Percentiles rank a stretch among this genome's conserved stretches.
phyloP scores from a whole-genome alignment of 2,329 filamentous ascomycete genomes.

The Escovopsis sp. region DNA sequence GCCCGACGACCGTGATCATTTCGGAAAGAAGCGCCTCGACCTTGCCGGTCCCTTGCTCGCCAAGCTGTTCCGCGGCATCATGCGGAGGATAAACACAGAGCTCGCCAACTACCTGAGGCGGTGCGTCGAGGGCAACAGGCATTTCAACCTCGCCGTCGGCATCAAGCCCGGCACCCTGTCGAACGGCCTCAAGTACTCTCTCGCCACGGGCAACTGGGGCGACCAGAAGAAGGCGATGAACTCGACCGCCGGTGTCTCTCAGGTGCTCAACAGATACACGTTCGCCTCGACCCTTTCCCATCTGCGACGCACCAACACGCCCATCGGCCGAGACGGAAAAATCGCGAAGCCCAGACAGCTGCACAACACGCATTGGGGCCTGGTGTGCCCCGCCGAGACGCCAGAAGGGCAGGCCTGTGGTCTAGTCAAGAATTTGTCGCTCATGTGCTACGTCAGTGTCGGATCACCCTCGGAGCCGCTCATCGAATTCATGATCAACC shows the following conservation, averaged over 20 bases:
- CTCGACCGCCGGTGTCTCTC: constrained; percentile 90
- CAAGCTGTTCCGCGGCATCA: constrained; percentile 88
- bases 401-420: constrained; percentile 97
- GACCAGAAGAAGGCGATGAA: constrained; percentile 97
- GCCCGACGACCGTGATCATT: constrained; percentile 94
- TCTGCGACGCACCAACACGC: constrained; percentile 92
- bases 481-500: constrained; percentile 86
- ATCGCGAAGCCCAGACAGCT: constrained; percentile 94
- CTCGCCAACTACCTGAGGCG: constrained; percentile 82
- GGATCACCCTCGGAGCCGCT: constrained; percentile 83
- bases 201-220: constrained; percentile 97
- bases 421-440: constrained; percentile 89
- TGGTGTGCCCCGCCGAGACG: constrained; percentile 94
- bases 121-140: constrained; percentile 74
- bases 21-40: constrained; percentile 96
- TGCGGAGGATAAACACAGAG: constrained; percentile 81
- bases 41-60: constrained; percentile 86
- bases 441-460: constrained; percentile 98
- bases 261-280: constrained; percentile 95
- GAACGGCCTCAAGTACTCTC: constrained; percentile 87
- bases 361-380: constrained; percentile 96
- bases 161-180: constrained; percentile 86
- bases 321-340: constrained; percentile 94
- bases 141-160: constrained; percentile 82
- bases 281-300: constrained; percentile 94